Conservation (phyloP, 2,329 filamentous ascomycete genomes). For the Rachicladosporium sp. region DNA sequence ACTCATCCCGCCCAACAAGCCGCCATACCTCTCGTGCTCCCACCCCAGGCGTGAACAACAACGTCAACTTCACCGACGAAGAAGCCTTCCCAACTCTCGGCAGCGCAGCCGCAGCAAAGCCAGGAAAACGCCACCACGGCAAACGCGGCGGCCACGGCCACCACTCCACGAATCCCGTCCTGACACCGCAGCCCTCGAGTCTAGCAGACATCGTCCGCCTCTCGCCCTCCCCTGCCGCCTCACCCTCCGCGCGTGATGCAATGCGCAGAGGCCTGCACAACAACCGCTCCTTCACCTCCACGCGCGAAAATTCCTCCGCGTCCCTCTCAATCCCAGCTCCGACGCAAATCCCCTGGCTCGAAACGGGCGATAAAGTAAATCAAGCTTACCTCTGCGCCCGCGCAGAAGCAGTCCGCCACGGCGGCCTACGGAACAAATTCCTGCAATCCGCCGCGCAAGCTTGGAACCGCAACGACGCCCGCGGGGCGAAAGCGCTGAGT, state of each 20-base stretch:
- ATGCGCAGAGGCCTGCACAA: conserved; percentile 44
- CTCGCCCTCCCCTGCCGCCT: conserved; percentile 63
- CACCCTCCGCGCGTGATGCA: conserved; percentile 35
- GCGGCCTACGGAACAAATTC: conserved; percentile 92
- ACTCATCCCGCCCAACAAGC: conserved; percentile 55
- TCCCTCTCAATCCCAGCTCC: conserved; percentile 76
- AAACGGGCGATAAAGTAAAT: conserved; percentile 83
- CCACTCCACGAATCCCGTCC: conserved; percentile 53
- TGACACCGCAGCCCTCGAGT: conserved; percentile 56
- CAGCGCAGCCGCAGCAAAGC: conserved; percentile 58
- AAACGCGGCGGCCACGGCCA: conserved; percentile 72
- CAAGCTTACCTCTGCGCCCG: conserved; percentile 90
- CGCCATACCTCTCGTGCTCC: conserved; percentile 57
- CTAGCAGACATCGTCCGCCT: conserved; percentile 92
- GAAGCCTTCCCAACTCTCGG: conserved; percentile 90
- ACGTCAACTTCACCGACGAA: conserved; percentile 65
- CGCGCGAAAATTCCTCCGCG: conserved; percentile 63
- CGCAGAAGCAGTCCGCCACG: conserved; percentile 93
- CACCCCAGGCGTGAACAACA: conserved; percentile 51
- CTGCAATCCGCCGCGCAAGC: conserved; percentile 93
- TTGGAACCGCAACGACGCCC: conserved; percentile 95
- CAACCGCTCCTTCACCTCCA: conserved; percentile 52
- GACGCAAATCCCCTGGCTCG: conserved; percentile 90
- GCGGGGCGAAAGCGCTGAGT: conserved; percentile 87
- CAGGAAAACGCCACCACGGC: conserved; percentile 82